These are phyloP conservation scores for Neopestalotiopsis rosae DNA, from an alignment of 2,329 filamentous ascomycete genomes.

Conservation along the genomic window DNA sequence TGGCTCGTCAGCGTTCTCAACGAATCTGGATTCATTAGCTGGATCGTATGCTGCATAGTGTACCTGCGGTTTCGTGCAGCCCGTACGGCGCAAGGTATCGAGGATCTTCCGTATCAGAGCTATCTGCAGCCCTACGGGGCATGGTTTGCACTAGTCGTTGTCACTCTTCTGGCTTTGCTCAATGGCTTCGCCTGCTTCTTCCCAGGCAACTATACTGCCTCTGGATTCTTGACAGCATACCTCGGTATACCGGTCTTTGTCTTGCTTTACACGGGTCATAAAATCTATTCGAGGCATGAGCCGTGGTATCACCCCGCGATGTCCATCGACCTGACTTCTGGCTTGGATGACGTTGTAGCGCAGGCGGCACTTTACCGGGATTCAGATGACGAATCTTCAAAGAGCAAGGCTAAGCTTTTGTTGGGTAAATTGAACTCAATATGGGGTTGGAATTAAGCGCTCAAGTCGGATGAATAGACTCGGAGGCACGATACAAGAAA, in stretches of 20 bases:
- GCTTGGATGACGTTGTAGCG: background rate
- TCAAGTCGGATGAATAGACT: too few species aligned
- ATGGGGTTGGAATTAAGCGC: background rate
- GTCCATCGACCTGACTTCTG: background rate
- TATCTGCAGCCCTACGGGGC: conserved; percentile 61
- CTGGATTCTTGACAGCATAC: conserved; percentile 65
- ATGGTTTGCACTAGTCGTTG: conserved; percentile 54
- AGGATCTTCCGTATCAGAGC: conserved; percentile 54
- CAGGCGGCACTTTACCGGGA: background rate
- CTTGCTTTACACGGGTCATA: conserved; percentile 58
- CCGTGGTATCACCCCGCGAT: conserved; percentile 44
- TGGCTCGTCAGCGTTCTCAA: conserved; percentile 63
- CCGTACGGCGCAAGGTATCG: conserved; percentile 44
- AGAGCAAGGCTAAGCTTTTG: background rate
- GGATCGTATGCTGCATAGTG: conserved; percentile 58
- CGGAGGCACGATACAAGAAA: too few species aligned
- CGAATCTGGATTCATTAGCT: conserved; percentile 55
- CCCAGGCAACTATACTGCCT: conserved; percentile 58
- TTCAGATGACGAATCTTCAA: background rate
- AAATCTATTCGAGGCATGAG: conserved; percentile 37
- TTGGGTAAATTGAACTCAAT: background rate
- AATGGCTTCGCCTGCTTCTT: conserved; percentile 71
- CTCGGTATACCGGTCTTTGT: conserved; percentile 68
- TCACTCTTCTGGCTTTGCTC: conserved; percentile 58
- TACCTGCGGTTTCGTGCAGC: conserved; percentile 64